Base-by-base conservation (phyloP, 805 yeast species). In the Candida ovalis region DNA sequence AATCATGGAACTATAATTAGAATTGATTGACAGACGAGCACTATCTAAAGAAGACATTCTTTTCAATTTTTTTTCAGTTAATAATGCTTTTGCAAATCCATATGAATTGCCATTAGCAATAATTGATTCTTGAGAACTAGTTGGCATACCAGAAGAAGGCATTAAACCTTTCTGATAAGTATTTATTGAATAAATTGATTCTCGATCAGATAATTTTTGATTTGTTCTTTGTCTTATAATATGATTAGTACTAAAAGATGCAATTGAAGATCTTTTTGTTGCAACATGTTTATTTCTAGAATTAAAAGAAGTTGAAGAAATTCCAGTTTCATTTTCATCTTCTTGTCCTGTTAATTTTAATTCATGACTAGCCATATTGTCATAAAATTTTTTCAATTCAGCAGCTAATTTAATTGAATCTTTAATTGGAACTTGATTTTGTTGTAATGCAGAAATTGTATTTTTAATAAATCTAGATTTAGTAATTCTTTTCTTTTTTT, bases 391-490 rank as follows among this genome's bases (percentile, higher is more conserved):
- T 40, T 71, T 68, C 55, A 77, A 69, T 49, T 59, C 68, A 23
- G 42, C 33, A 50, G 75, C 77, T 17, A 76, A 61, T 54, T 68
- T 75, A 2, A 25, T 4, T 3, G 27, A 17, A 24, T 55, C 54
- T 0, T 41, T 13, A 9, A 55, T 39, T 10, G 56, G 54, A n/a
- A 62, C 61, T 25, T 51, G 48, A 43, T 62, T 63, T 27, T 63
- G 66, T 30, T 59, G 59, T 25, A 81, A 57, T 0, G 85, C 81
- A 45, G 69, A 66, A 23, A 73, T 42, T 1, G 86, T 80, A 57
- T 79, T 81, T 15, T 66, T 64, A 15, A 78, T 71, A 54, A 78
- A 82, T 42, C 71, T 70, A 3, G 69, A 62, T 41, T 62, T 64
- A 7, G 75, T 63, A 56, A 75, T 74, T 59, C 68, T 71, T 56